Evolutionary conservation across 2,329 filamentous ascomycete genomes (phyloP).

Genomic region (Arthrobotrys conoides): DNA sequence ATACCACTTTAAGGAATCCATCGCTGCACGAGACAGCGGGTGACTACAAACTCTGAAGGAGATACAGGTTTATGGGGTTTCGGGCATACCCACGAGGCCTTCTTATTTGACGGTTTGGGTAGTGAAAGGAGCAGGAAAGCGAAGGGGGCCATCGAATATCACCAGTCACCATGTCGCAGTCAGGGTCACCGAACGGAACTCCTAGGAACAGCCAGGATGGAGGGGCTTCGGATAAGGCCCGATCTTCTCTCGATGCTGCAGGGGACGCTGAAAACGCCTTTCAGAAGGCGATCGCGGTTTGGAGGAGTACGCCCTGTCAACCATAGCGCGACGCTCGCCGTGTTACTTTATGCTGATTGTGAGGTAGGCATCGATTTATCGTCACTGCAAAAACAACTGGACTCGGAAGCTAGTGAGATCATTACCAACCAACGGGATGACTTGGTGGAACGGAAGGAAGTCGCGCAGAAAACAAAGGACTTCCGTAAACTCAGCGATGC

Average conservation of each 20-base stretch:
- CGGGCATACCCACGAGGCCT: constrained; percentile 4
- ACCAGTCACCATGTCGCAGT: constrained; percentile 49
- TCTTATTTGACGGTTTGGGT: constrained; percentile 23
- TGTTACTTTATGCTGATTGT: constrained; percentile 62
- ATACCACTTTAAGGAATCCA: constrained; percentile 14
- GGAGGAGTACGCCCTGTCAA: constrained; percentile 79
- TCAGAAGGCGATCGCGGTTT: constrained; percentile 93
- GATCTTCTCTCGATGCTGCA: constrained; percentile 47
- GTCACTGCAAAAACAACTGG: constrained; percentile 84
- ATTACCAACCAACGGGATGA: constrained; percentile 93
- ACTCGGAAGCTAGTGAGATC: constrained; percentile 94
- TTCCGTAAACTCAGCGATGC: constrained; percentile 94
- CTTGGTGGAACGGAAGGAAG: constrained; percentile 94
- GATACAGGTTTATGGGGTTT: constrained; percentile 28
- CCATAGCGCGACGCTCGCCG: constrained; percentile 25
- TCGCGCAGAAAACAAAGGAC: constrained; percentile 99
- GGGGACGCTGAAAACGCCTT: constrained; percentile 81
- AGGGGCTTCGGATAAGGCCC: constrained; percentile 48
- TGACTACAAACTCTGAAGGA: neutral
- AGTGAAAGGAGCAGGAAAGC: neutral
- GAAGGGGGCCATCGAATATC: constrained; percentile 4
- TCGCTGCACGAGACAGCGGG: constrained; percentile 22
- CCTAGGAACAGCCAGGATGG: constrained; percentile 56
- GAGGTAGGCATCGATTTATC: constrained; percentile 85
- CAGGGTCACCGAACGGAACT: constrained; percentile 58